Base-by-base conservation (phyloP, 352 stramenopile species). In the Pythium apleroticum region DNA sequence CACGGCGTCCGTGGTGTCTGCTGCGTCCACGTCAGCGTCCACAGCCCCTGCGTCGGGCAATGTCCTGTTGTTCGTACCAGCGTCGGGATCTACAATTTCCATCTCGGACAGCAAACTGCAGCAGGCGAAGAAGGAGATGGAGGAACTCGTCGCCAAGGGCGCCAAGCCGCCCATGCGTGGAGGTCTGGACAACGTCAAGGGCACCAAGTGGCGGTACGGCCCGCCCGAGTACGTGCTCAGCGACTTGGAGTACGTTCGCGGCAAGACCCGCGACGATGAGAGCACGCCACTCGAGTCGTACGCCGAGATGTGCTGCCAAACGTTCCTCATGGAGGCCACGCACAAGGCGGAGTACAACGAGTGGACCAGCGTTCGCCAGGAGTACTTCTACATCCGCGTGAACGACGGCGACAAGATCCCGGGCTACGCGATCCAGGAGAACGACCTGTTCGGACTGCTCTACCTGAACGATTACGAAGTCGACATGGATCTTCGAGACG, bases 281-380 rank as follows among this genome's bases (percentile, higher is more conserved):
- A 46, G 65, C 14, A 88, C 80, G 30, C 79, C 82, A 33, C 65
- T 93, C 9, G 82, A 86, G 35, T 89, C 80, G 46, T 89, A 89
- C 55, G 69, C 89, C 19, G 86, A 94, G 71, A 76, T 78, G 53
- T 86, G 80, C 55, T 88, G 80, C 35, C 86, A 91, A 62, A 90
- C 80, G 28, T 91, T 95, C 65, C 71, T 88, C 48, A 87, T 95
- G 80, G 86, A 95, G 50, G 81, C 81, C 7, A 90, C 80, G 1
- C 84, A 94, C 69, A 89, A 89, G 64, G 66, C 71, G 6, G 55
- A 60, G 19, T 88, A 89, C 55, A 56, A 60, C 27, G 73, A 91
- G 53, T 94, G 84, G 86, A 72, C 61, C 0, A 91, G 81, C 28
- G 80, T 93, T 7, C 59, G 60, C 22, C 76, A 86, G 7, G 68